Conservation (phyloP, 2,329 filamentous ascomycete genomes). For the Fusarium napiforme region DNA sequence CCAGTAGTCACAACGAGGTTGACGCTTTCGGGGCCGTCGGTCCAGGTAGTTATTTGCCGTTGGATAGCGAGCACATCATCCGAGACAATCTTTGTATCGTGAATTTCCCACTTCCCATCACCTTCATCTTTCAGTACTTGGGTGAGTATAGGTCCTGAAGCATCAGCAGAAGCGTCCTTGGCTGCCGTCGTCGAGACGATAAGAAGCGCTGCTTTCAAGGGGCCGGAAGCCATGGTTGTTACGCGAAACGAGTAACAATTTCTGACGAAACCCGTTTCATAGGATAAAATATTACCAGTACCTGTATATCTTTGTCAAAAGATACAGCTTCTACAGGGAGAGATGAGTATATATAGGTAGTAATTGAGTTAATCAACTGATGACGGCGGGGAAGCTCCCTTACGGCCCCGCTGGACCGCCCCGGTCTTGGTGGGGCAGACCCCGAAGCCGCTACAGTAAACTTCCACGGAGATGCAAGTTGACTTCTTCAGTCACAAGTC, state of each 20-base stretch:
- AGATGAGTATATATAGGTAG: not conserved
- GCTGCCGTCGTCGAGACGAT: constrained; percentile 92
- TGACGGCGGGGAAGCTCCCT: constrained; percentile 34
- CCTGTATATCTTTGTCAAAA: not conserved
- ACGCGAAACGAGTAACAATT: not conserved
- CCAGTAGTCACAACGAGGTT: constrained; percentile 91
- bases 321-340: not conserved
- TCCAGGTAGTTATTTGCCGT: constrained; percentile 75
- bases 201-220: constrained; percentile 80
- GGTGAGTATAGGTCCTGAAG: constrained; percentile 72
- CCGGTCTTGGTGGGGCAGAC: constrained; percentile 34
- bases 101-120: constrained; percentile 76
- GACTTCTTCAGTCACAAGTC: constrained; percentile 21
- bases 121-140: constrained; percentile 76
- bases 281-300: not conserved
- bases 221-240: constrained; percentile 44
- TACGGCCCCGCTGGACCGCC: constrained; percentile 37
- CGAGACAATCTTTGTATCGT: constrained; percentile 78
- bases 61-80: constrained; percentile 83
- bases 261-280: not conserved
- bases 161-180: constrained; percentile 81
- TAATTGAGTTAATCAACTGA: constrained; percentile 15
- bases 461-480: constrained; percentile 17
- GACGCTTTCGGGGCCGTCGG: constrained; percentile 70
- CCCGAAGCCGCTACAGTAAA: constrained; percentile 29